Evolutionary conservation across 1,139 yeast genomes (phyloP), one percentile per base, ranked within the genome.

Genomic region (Taphrina communis): DNA sequence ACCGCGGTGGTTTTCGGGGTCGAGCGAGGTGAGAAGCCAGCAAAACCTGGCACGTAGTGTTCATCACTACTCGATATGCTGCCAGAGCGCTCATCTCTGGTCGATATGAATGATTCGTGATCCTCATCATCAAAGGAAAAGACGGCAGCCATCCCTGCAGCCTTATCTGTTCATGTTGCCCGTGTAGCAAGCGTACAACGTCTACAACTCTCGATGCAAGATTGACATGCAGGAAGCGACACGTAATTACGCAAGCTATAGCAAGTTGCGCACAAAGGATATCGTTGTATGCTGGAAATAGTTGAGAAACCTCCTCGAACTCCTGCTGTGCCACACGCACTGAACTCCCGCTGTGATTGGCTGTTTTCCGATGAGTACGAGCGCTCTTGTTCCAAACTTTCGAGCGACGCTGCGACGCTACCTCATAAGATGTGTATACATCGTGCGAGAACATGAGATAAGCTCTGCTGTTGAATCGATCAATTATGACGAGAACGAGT

Each of bases 101-200:
- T 52, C 52, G 51, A 31, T 9, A 31, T 19, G 55, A 57, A 58
- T 12, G 63, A 68, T 11, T 68, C 53, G 17, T 61, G 66, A 46
- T 69, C 72, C 46, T 68, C 70, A 65, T 75, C 76, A 63, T 75
- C 77, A 69, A 75, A 75, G 11, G 76, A 71, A 70, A 75, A 75
- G 36, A 75, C 74, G 17, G 76, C 74, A 12, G 75, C 73, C 77
- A 75, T 75, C 19, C 6, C 35, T n/a, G 42, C 42, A 35, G 42
- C 36, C n/a, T 17, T 50, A 50, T 35, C 53, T 21, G 14, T 50
- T 50, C 53, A 50, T 50, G 6, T 3, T 21, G 8, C 12, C n/a
- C 36, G 36, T 50, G 53, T 25, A 2, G 25, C n/a, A 46, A 12
- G 19, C 19, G 51, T 8, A 12, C 3, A 39, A 39, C 11, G 42